These are phyloP conservation scores for Thraustochytrium sp. DNA, from an alignment of 352 stramenopile genomes.

Conservation along the genomic window DNA sequence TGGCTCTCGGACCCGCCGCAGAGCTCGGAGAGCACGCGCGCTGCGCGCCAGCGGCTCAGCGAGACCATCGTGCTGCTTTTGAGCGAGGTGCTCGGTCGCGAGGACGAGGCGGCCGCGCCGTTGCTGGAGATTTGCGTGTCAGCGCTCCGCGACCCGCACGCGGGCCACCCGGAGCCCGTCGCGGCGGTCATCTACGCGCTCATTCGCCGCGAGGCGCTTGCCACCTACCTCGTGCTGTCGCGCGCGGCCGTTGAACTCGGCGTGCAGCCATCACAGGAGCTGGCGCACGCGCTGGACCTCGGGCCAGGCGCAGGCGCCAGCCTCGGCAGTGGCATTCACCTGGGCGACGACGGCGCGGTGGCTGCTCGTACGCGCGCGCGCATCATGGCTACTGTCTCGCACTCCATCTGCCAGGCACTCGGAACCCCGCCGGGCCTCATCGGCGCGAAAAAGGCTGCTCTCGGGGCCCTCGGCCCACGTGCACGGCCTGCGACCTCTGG, in stretches of 20 bases:
- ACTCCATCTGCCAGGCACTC: constrained; percentile 39
- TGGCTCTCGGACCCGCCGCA: constrained; percentile 35
- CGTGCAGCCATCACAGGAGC: neutral
- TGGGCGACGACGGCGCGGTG: neutral
- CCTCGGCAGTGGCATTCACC: neutral
- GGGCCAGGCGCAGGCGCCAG: neutral
- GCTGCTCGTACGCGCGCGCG: neutral
- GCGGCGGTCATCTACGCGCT: constrained; percentile 18
- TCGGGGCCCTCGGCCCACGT: neutral
- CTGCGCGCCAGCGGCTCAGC: constrained; percentile 7
- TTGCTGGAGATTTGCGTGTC: constrained; percentile 41
- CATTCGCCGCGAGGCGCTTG: constrained; percentile 35
- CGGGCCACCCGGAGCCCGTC: constrained; percentile 38
- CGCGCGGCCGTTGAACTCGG: constrained; percentile 7
- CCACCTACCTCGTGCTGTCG: constrained; percentile 25
- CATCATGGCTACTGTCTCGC: constrained; percentile 4
- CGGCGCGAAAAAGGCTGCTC: no score
- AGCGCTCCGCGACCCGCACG: constrained; percentile 30
- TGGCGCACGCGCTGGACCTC: neutral
- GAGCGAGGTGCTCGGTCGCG: constrained; percentile 31
- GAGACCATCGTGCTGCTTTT: constrained; percentile 39
- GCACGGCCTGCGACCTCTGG: neutral
- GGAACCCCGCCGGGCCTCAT: neutral
- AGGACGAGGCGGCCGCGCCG: constrained; percentile 2
- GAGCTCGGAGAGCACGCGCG: neutral